Evolutionary conservation across 306 rosid genomes (phyloP), one percentile per base, ranked within the genome.

Genomic region (Trifolium pratense): DNA sequence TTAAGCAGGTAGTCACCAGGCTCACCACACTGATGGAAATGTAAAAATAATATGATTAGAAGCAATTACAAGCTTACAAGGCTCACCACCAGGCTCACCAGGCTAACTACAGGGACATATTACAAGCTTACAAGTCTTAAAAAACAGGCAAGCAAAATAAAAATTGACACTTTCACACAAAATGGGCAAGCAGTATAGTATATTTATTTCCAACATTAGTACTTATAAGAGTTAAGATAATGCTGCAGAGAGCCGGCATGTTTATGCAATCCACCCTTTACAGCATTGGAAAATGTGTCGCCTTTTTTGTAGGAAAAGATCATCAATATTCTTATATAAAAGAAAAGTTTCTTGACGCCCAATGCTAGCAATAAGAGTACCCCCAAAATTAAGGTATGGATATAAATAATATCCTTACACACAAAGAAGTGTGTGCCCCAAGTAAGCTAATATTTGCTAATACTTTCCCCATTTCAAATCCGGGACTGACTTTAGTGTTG

Each of bases 21-120:
- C 23, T 75, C 68, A 56, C 15, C 10, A 8, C 13, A 40, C 43
- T 56, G 60, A 18, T 53, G 29, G 60, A 16, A 31, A 57, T 78
- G 3, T 36, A 37, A 14, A 63, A 53, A 20, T 31, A 66, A 71
- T 32, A 49, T 31, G 20, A 42, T 49, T 40, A 40, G 14, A 42
- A 25, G 14, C 46, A 15, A 21, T 58, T 64, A 46, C 1, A 40
- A n/a, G n/a, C n/a, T n/a, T n/a, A n/a, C n/a, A n/a, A n/a, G n/a
- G n/a, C n/a, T n/a, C n/a, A n/a, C n/a, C n/a, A n/a, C n/a, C n/a
- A n/a, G n/a, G n/a, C n/a, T n/a, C n/a, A n/a, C n/a, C n/a, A n/a
- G n/a, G n/a, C n/a, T n/a, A n/a, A 14, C 55, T 21, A 21, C 18
- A 36, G 40, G 31, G 68, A 52, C 20, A 23, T 49, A 3, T 4